Conservation (phyloP, 2,329 filamentous ascomycete genomes). For the Botrytis fragariae region DNA sequence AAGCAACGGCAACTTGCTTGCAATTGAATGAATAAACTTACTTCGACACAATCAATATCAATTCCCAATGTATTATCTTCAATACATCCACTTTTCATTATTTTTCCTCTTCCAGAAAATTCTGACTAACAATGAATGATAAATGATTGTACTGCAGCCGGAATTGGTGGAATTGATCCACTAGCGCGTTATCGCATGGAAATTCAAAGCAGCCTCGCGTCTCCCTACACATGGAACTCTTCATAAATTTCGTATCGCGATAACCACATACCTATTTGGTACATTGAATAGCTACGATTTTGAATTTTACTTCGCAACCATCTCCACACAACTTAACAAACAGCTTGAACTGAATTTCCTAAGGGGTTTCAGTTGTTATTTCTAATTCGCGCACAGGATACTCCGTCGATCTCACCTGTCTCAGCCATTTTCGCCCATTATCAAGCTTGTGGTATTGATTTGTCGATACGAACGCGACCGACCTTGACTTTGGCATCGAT, state of each 20-base stretch:
- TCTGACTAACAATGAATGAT: neutral
- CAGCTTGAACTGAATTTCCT: neutral
- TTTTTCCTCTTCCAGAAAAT: neutral
- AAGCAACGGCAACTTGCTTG: neutral
- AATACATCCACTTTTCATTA: neutral
- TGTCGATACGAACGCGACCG: neutral
- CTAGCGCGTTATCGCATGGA: constrained; percentile 9
- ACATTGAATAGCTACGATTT: neutral
- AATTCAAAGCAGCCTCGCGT: constrained; percentile 8
- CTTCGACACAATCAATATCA: neutral
- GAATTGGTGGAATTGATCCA: neutral
- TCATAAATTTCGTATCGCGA: neutral
- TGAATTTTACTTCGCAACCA: neutral
- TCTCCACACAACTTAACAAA: neutral
- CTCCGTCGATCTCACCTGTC: neutral
- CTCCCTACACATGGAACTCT: neutral
- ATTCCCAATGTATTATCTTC: neutral
- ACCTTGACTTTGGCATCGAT: neutral
- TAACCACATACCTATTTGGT: neutral
- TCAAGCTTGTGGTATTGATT: neutral
- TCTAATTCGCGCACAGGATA: neutral
- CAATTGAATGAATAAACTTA: neutral
- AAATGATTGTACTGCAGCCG: neutral
- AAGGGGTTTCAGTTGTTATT: neutral
- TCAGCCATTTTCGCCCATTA: neutral